Evolutionary conservation across 2,329 filamentous ascomycete genomes (phyloP), one percentile per base, ranked within the genome.

Genomic region (Apiospora phragmitis): DNA sequence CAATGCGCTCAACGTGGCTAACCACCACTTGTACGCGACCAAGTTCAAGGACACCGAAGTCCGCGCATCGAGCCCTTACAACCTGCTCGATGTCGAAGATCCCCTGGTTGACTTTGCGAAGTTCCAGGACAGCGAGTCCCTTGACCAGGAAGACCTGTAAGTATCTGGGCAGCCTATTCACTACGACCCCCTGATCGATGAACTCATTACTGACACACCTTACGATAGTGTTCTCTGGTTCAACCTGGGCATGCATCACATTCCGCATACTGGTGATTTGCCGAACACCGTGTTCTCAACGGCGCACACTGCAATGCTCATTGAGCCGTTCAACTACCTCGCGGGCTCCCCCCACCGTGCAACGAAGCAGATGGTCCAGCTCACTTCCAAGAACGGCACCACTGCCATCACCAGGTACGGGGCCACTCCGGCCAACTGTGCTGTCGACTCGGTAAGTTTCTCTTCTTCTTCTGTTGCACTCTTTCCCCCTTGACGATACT

Each of bases 31-130:
- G 38, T 65, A 67, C 43, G 69, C 68, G 4, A 67, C 68, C 42
- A 59, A 67, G 32, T 67, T 68, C 32, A 71, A 71, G 70, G 70
- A 71, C 67, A 65, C 78, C 3, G 83, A 85, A 73, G 81, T 81
- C 7, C 75, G 78, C 6, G 75, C 74, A 18, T 80, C 82, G 0
- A 80, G 83, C 55, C 77, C 81, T 1, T 72, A 80, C 29, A 84
- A 84, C 72, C 77, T 77, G 59, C 78, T 81, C 71, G 75, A 79
- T n/a, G 76, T 78, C 4, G 70, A 77, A 3, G 77, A 83, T 69
- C 83, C 83, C 3, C 72, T 83, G 4, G 77, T 85, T 9, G 79
- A 85, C 66, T 85, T 85, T n/a, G 6, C 18, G 8, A 62, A 62
- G 18, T 62, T 38, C 18, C 8, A 12, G 2, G 18, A 62, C 29